Evolutionary conservation across 495 filamentous ascomycete species (phyloP).

Genomic region (Neurospora cerealis): DNA sequence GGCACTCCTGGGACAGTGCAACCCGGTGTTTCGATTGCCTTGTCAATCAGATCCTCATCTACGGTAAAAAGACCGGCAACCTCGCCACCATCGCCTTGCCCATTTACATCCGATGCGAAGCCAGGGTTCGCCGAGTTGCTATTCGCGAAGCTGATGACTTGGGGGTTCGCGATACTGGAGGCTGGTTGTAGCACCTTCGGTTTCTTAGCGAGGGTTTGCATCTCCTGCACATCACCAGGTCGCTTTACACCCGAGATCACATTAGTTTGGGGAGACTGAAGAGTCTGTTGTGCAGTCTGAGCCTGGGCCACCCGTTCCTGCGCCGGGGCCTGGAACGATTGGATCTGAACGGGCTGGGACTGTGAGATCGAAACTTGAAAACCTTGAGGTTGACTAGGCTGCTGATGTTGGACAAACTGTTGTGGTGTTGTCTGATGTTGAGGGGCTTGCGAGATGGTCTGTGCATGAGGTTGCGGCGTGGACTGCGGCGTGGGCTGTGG

Average conservation of each 20-base stretch:
- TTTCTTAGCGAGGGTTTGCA: constrained; percentile 12
- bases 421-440: neutral
- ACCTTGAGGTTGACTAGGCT: neutral
- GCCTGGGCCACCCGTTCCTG: neutral
- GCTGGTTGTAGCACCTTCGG: constrained; percentile 7
- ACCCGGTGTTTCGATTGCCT: neutral
- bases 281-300: constrained; percentile 4
- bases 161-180: neutral
- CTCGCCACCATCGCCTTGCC: neutral
- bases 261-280: neutral
- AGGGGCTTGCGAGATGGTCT: neutral
- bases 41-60: constrained; percentile 9
- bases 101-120: neutral
- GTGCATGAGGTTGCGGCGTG: neutral
- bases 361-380: neutral
- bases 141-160: neutral
- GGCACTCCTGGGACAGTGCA: constrained; percentile 13
- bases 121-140: neutral
- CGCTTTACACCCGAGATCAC: constrained; percentile 10
- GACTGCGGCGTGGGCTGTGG: neutral
- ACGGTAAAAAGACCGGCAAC: neutral
- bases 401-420: neutral
- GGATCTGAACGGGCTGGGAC: neutral
- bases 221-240: constrained; percentile 4
- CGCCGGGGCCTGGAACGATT: neutral